Evolutionary conservation across 306 rosid species (phyloP).

Genomic region (Cicer chorassanicum): DNA sequence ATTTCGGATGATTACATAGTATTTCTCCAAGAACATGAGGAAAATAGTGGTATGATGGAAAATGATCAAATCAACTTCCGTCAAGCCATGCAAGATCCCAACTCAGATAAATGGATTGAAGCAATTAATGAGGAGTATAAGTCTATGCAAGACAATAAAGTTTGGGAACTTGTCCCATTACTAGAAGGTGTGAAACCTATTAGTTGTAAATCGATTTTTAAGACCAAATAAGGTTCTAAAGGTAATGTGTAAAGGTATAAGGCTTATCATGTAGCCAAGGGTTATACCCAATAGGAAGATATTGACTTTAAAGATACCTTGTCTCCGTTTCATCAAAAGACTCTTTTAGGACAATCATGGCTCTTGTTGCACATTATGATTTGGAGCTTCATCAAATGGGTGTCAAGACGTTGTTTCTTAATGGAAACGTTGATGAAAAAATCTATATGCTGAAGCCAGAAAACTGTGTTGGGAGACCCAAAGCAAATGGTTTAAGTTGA

Average conservation of each 20-base stretch:
- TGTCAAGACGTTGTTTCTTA: not conserved
- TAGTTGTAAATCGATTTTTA: no score
- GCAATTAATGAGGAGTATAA: not conserved
- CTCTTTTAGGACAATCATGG: not conserved
- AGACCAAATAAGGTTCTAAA: no score
- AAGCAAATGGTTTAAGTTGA: no score
- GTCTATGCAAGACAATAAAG: not conserved
- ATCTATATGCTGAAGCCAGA: no score
- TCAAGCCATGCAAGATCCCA: not conserved
- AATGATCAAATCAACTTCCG: not conserved
- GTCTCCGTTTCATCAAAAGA: not conserved
- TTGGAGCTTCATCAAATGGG: not conserved
- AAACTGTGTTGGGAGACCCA: no score
- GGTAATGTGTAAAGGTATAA: no score
- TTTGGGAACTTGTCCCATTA: no score
- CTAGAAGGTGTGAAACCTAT: no score
- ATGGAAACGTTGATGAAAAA: no score
- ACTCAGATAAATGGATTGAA: not conserved
- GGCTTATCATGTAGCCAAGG: no score
- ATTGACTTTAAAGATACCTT: not conserved
- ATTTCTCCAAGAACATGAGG: conserved; percentile 10
- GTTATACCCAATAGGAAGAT: no score
- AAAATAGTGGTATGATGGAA: not conserved
- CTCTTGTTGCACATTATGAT: not conserved
- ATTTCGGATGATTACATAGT: not conserved